Conservation (phyloP, 2,329 filamentous ascomycete genomes). For the Colletotrichum siamense region DNA sequence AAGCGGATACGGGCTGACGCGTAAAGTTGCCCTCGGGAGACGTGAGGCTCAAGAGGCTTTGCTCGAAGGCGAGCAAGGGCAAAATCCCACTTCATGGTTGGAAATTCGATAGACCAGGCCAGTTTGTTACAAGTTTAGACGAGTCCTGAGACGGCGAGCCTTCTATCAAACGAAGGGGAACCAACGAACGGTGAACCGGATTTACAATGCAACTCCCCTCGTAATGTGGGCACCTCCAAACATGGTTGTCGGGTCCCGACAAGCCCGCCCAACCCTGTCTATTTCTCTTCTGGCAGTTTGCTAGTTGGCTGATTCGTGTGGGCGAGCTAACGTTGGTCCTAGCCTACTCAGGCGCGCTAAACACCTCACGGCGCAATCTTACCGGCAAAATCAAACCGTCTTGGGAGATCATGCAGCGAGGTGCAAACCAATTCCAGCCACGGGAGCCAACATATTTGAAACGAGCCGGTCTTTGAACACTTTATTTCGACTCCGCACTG, state of each 20-base stretch:
- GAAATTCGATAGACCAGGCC: background rate
- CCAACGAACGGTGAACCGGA: background rate
- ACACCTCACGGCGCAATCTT: background rate
- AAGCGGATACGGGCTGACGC: slow-evolving; percentile 3
- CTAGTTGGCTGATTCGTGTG: background rate
- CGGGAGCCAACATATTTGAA: background rate
- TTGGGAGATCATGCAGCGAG: slow-evolving; percentile 1
- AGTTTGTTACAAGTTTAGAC: background rate
- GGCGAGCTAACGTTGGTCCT: background rate
- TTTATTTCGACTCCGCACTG: background rate
- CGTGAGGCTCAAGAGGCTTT: background rate
- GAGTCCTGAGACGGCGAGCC: background rate
- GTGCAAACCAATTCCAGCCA: background rate
- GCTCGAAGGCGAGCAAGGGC: background rate
- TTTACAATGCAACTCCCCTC: background rate
- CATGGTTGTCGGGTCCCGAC: background rate
- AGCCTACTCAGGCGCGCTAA: background rate
- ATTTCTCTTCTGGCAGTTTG: background rate
- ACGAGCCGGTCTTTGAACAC: background rate
- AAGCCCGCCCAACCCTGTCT: background rate
- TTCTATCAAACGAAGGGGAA: background rate
- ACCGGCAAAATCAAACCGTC: slow-evolving; percentile 1
- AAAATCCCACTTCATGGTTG: background rate
- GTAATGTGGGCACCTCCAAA: background rate
- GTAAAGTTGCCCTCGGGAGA: background rate